phyloP scores from a whole-genome alignment of 306 rosid species.

The Cyclanthera cordifolia region DNA sequence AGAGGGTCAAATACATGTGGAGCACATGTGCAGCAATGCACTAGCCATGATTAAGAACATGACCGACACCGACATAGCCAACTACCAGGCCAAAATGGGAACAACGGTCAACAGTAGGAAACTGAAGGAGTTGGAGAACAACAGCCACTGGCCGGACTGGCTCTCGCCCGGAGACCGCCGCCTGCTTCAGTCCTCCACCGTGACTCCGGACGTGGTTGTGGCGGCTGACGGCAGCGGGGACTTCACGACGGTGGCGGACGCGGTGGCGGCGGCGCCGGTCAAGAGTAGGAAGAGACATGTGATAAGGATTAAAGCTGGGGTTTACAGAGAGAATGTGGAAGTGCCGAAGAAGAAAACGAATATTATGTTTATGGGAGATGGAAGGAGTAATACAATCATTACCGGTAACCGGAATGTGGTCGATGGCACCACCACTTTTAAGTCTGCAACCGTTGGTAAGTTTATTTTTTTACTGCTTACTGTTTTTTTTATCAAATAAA shows the following conservation, averaged over 20 bases:
- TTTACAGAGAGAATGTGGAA: conserved; percentile 19
- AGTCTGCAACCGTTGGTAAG: conserved; percentile 18
- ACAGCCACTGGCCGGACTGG: conserved; percentile 78
- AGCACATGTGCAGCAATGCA: conserved; percentile 64
- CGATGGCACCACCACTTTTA: conserved; percentile 19
- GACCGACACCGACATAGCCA: conserved; percentile 55
- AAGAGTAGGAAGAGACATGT: conserved; percentile 28
- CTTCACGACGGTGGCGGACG: conserved; percentile 52
- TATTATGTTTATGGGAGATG: conserved; percentile 20
- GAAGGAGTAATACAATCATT: conserved; percentile 8
- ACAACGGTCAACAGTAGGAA: conserved; percentile 12
- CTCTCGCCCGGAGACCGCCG: conserved; percentile 47
- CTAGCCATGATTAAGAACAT: conserved; percentile 72
- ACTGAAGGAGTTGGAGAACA: conserved; percentile 18
- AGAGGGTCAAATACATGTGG: conserved; percentile 41
- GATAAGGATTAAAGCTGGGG: conserved; percentile 15
- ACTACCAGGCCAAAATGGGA: conserved; percentile 11
- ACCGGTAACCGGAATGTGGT: conserved; percentile 16
- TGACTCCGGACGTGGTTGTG: conserved; percentile 51
- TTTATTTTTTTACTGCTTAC: not conserved
- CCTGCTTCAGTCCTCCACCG: conserved; percentile 37
- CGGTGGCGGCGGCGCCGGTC: conserved; percentile 67
- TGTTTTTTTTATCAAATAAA: no score
- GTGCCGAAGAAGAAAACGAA: conserved; percentile 16
- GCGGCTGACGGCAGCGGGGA: conserved; percentile 81